Evolutionary conservation across 352 stramenopile genomes (phyloP), one percentile per base, ranked within the genome.

Genomic region (Phytophthora lateralis): DNA sequence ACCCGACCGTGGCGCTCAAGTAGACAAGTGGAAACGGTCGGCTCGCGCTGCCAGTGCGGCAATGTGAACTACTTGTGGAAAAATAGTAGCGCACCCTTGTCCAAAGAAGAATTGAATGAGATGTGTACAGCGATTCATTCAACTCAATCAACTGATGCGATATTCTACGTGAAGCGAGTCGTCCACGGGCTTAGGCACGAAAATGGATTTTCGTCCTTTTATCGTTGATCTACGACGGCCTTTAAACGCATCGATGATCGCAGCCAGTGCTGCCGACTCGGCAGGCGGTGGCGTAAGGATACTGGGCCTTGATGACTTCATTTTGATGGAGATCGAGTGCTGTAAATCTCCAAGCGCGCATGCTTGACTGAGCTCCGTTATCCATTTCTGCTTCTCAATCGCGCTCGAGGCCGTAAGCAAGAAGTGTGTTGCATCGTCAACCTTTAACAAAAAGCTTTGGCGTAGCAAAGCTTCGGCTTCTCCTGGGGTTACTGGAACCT

Each of bases 1-100:
- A 95, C 72, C 82, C 87, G 9, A 76, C 67, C 6, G 68, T 88
- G 8, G 54, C 87, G 42, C 81, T 94, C 41, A 63, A 69, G 37
- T 85, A 78, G 54, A 62, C 32, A 41, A 35, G 21, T 30, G 0
- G n/a, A 32, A 38, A 0, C 7, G 14, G 17, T n/a, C 24, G 18
- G 6, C 20, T 20, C 6, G 38, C 12, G 32, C 44, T 14, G 41
- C 51, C 41, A n/a, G 24, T 56, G 20, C 5, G 29, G 4, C 32
- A n/a, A 42, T 37, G 30, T 18, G 29, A 48, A 53, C 2, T 38
- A 38, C 10, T n/a, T 39, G 24, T 30, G 26, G 41, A 35, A 37
- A 15, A 11, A 24, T 27, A 30, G 27, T 30, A 48, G 10, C 14
- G 15, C 7, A 29, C 29, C 9, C 11, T 41, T 42, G 18, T 43